Base-by-base conservation (phyloP, 805 yeast species). In the Starmerella asiatica region DNA sequence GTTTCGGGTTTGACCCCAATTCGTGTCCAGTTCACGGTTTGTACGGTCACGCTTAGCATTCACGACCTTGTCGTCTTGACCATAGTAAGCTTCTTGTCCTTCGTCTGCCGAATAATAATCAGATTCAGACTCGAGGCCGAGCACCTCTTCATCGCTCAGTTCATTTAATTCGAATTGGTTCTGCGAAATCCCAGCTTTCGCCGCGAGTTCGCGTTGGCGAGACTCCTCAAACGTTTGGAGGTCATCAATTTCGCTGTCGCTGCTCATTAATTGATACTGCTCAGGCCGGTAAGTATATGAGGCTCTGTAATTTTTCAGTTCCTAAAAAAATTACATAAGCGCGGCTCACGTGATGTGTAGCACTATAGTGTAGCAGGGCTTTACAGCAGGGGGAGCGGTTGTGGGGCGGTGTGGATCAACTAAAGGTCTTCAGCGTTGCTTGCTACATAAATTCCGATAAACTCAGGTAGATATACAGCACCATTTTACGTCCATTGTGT, bases 91-190 rank as follows among this genome's bases (percentile, higher is more conserved):
- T 2, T 61, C 68, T 18, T 43, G 47, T 21, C 63, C 71, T 19
- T 64, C 67, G 19, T 58, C 63, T 3, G 56, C 61, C 15, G 55
- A 62, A 17, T 58, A 32, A 17, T 29, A 39, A 12, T 20, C 40
- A 11, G 12, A 12, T 12, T 26, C 40, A 15, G 38, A 32, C 9
- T 21, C 62, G 15, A 62, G 50, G 16, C 61, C 63, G 34, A 68
- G 58, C 49, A 74, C 77, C 45, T 74, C 83, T 45, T 72, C 77
- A 38, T 77, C 80, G 16, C 70, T 67, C 21, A 64, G 62, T 14
- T 62, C 66, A 23, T 37, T 36, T 14, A 57, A 62, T 9, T 52
- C 53, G 6, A 38, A 37, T 3, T 34, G 36, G 14, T n/a, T 26
- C 3, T 21, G 26, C 19, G 18, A 36, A 4, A 49, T 35, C 5